Evolutionary conservation across 768 basidiomycete species (phyloP), one percentile per base, ranked within the genome.

Genomic region (Rhodotorula taiwanensis): DNA sequence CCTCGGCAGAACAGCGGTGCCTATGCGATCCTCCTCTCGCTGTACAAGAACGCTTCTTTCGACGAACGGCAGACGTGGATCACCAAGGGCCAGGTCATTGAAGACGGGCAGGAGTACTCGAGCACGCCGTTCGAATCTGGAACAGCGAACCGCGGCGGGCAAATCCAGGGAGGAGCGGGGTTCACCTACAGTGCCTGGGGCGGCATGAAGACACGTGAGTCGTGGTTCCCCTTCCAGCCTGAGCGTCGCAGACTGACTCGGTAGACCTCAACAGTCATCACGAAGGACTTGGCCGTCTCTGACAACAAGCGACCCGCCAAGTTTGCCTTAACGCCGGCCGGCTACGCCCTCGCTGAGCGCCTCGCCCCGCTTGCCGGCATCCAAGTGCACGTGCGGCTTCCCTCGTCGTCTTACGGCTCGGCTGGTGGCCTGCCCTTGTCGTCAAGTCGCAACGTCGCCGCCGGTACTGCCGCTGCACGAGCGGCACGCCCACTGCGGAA

Each of bases 21-120:
- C 21, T 70, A 66, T 55, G 69, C 64, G 15, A 60, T 70, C 53
- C 48, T 66, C 25, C 30, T 70, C 50, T 51, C 52, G n/a, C 36
- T 70, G 31, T 70, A 70, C 61, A 20, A 23, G 28, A 30, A 44
- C 56, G 31, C 45, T 6, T 48, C 50, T 16, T 56, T 21, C 39
- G 67, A 59, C 28, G 67, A 65, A 20, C 59, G 15, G 3, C 41
- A 54, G 30, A 5, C 1, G 4, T 55, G 57, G 52, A 36, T 36
- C 23, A 44, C 36, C 18, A 62, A 60, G 49, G 25, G n/a, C 16
- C 15, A 39, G 28, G 56, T 65, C 50, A 59, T 58, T 21, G 20
- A 28, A 7, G 44, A 39, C 36, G 69, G 54, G 8, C 15, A 31
- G 21, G 31, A 31, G 28, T 48, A 42, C 49, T 31, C 23, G 20